Base-by-base conservation (phyloP, 768 basidiomycete species). In the Paxillus rubicundulus region DNA sequence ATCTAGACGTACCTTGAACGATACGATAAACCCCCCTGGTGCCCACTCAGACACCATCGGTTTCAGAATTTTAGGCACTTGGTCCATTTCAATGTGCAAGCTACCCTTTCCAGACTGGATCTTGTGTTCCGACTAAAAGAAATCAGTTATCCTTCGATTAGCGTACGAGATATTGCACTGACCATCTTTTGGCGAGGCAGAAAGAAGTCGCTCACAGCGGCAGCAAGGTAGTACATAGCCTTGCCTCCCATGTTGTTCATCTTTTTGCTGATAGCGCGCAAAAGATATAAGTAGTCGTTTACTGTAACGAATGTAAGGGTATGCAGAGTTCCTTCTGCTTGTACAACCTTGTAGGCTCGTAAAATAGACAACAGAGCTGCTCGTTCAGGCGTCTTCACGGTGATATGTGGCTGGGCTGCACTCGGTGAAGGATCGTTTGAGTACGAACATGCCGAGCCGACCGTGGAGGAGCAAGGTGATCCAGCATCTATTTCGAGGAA, bases 151-250 rank as follows among this genome's bases (percentile, higher is more conserved):
- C n/a, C 7, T 36, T 2, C 1, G 43, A 9, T 33, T n/a, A n/a
- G n/a, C 4, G 20, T 9, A 32, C 6, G 18, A 9, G 38, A 10
- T 10, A 43, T n/a, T 47, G 17, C 30, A 76, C 86, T 55, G 54
- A 92, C 96, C 86, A 98, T 82, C 68, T 84, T 88, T 64, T 95
- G 88, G 51, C 83, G 78, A 0, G 96, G 97, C 30, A 99, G 74
- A 78, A 96, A 99, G 69, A 99, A 99, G 70, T 99, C 97, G 70
- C 91, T 94, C 44, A 98, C 97, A 5, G 97, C 97, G 0, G 96
- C 95, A 20, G 97, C 97, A 46, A 99, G 86, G 67, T 98, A 99
- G 72, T 92, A 99, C 84, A 99, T 80, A 4, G 87, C 86, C 45
- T 76, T 79, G 47, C 88, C 71, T 2, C 88, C 81, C 9, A 95